Evolutionary conservation across 768 basidiomycete genomes (phyloP), one percentile per base, ranked within the genome.

Genomic region (Hirschioporus abietinus): DNA sequence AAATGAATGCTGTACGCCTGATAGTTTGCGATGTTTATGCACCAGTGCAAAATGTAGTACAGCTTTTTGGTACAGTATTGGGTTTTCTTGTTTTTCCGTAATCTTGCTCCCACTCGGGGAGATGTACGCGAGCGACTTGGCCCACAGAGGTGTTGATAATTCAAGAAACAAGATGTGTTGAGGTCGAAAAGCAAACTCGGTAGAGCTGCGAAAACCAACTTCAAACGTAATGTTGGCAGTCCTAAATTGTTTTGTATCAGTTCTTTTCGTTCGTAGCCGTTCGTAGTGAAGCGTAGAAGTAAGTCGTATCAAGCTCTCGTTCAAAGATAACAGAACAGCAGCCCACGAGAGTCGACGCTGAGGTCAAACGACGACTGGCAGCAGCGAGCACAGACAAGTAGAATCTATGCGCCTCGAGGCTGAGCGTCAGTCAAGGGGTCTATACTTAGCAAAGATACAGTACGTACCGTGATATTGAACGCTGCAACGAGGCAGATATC

Each of bases 381-480:
- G 42, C 42, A 52, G 42, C 20, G 42, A 52, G 42, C 42, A 52
- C 42, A 52, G 15, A 15, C 42, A 52, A 52, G 42, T 15, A 52
- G 42, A 52, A 52, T 52, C 42, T 52, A 52, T 52, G 42, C 42
- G 42, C 42, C 42, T 52, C 42, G 42, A 52, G 42, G 42, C 42
- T 15, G 42, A 52, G 42, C 42, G 42, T 52, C 42, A 52, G 42
- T 20, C 42, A 12, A 36, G 42, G 42, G 20, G 42, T 52, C 42
- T 52, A 52, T 6, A 52, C 42, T 52, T 52, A 52, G 42, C 42
- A 52, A 52, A 52, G 42, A 52, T 52, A 52, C 15, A 52, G 20
- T 52, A 52, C 42, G 42, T 52, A 52, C 42, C 42, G 42, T 52
- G 42, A 52, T 52, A 52, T 52, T 52, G 42, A 52, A 52, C 42